phyloP scores from a whole-genome alignment of 2,329 filamentous ascomycete species.

The Pestalotiopsis sp. region DNA sequence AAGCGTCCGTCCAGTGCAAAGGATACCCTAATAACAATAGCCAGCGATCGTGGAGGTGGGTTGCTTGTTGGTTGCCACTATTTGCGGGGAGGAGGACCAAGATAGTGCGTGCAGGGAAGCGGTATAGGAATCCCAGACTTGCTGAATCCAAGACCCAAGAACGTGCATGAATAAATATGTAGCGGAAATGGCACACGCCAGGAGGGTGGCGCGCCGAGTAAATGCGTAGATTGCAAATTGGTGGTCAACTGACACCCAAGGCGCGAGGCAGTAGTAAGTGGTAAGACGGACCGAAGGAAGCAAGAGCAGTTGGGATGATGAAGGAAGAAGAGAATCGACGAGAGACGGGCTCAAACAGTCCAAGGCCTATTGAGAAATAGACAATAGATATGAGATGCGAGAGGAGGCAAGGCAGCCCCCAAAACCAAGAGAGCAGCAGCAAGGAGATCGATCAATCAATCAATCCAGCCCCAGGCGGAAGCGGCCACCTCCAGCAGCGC shows the following conservation, averaged over 20 bases:
- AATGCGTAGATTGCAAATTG: neutral
- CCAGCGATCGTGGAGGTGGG: slow-evolving; percentile 6
- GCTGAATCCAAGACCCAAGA: neutral
- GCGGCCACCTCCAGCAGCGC: neutral
- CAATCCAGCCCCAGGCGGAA: neutral
- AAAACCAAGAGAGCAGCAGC: slow-evolving; percentile 3
- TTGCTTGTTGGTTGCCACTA: slow-evolving; percentile 15
- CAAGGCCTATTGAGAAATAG: slow-evolving; percentile 10
- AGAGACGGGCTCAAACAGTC: neutral
- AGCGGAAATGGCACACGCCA: neutral
- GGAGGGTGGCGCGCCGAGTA: neutral
- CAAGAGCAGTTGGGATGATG: neutral
- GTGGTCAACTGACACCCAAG: slow-evolving; percentile 1
- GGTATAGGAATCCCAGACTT: slow-evolving; percentile 6
- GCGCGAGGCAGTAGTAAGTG: neutral
- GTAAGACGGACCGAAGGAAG: neutral
- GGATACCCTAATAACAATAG: slow-evolving; percentile 3
- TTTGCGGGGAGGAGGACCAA: slow-evolving; percentile 16
- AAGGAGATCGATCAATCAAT: neutral
- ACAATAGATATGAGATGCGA: slow-evolving; percentile 4
- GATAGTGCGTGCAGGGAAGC: neutral
- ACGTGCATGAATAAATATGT: slow-evolving; percentile 9
- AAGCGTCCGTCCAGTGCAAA: neutral
- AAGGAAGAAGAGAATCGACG: slow-evolving; percentile 12
- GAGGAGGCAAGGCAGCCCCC: slow-evolving; percentile 8